These are phyloP conservation scores for Dichomitus squalens DNA, from an alignment of 1,284 basidiomycete species.

Conservation along the genomic window DNA sequence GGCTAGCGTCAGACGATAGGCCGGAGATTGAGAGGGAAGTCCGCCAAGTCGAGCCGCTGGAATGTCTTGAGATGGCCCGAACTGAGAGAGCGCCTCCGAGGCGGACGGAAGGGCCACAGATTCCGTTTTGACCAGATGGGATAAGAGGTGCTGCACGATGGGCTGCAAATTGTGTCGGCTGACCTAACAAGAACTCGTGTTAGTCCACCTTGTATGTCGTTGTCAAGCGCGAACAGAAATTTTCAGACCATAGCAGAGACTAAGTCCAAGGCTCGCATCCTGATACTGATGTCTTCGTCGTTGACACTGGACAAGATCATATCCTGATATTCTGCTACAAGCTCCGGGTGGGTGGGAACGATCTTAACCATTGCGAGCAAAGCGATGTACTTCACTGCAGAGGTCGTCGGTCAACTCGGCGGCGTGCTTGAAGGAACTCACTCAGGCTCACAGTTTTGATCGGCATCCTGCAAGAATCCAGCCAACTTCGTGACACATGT, in stretches of 20 bases:
- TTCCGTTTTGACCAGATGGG: conserved; percentile 78
- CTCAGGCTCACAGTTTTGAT: conserved; percentile 82
- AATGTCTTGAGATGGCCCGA: conserved; percentile 44
- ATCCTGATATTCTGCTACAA: conserved; percentile 92
- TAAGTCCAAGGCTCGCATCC: conserved; percentile 93
- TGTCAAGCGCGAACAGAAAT: conserved; percentile 1
- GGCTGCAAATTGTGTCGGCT: conserved; percentile 84
- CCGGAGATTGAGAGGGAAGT: conserved; percentile 66
- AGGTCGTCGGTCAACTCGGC: conserved; percentile 5
- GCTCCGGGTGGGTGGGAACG: conserved; percentile 88
- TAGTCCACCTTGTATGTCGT: conserved; percentile 5
- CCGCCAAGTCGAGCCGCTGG: conserved; percentile 35
- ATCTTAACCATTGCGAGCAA: conserved; percentile 96
- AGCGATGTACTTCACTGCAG: conserved; percentile 92
- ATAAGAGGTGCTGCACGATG: conserved; percentile 86
- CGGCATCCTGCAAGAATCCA: conserved; percentile 87
- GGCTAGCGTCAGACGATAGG: conserved; percentile 83
- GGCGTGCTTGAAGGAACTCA: not conserved
- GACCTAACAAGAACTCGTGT: conserved; percentile 50
- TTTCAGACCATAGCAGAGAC: conserved; percentile 85
- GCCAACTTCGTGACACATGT: conserved; percentile 95
- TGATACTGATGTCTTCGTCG: conserved; percentile 94
- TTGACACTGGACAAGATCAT: conserved; percentile 89
- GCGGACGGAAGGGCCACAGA: conserved; percentile 56
- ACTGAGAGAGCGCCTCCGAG: conserved; percentile 60